A percentile compares a stretch with the other conserved stretches of the same genome.
Evolutionary conservation across 2,329 filamentous ascomycete genomes (phyloP).

Genomic region (Trichoderma simmonsii): DNA sequence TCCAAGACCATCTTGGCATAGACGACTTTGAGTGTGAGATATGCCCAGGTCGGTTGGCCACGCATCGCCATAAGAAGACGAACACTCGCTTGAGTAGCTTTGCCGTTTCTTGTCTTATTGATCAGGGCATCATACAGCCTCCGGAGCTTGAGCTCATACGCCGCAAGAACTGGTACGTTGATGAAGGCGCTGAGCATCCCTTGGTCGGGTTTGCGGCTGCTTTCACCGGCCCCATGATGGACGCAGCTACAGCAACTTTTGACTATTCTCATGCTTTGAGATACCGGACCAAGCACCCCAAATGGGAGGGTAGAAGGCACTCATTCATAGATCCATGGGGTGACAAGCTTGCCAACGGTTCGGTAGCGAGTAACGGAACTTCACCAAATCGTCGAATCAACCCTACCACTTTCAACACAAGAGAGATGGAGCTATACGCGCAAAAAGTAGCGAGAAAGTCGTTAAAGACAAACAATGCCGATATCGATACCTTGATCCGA

Average conservation of each 20-base stretch:
- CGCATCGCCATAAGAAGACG: conserved; percentile 59
- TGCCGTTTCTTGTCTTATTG: conserved; percentile 56
- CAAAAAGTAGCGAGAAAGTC: conserved; percentile 33
- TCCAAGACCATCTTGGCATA: conserved; percentile 53
- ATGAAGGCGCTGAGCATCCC: conserved; percentile 63
- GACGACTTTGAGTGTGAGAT: conserved; percentile 57
- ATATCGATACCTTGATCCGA: conserved; percentile 15
- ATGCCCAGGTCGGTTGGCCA: conserved; percentile 54
- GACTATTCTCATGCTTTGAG: conserved; percentile 25
- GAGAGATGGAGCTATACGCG: conserved; percentile 31
- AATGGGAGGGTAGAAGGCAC: background rate
- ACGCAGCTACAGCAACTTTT: conserved; percentile 54
- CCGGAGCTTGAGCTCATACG: conserved; percentile 53
- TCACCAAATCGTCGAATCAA: conserved; percentile 3
- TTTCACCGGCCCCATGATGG: conserved; percentile 62
- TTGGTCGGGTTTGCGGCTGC: conserved; percentile 63
- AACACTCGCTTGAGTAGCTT: conserved; percentile 59
- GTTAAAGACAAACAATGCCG: conserved; percentile 51
- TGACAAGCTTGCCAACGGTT: background rate
- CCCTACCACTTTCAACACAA: conserved; percentile 21
- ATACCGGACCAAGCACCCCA: background rate
- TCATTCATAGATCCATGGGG: conserved; percentile 2
- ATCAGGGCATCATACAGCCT: conserved; percentile 53
- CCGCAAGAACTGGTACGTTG: conserved; percentile 57
- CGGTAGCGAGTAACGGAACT: background rate